Base-by-base conservation (phyloP, 495 filamentous ascomycete species). In the Penicillium silybi region DNA sequence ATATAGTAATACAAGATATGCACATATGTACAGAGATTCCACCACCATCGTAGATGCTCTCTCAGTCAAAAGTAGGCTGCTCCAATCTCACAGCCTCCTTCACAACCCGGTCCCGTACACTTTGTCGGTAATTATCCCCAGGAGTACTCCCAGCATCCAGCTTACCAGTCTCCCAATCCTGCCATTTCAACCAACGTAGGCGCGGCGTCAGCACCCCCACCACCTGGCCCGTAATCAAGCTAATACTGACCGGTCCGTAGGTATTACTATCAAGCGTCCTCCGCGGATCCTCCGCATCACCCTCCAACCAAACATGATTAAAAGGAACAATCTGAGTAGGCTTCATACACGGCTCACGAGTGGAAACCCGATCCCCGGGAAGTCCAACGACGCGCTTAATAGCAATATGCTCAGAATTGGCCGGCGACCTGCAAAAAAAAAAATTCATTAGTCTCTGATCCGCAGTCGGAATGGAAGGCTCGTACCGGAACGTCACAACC, bases 271-370 rank as follows among this genome's bases (percentile, higher is more conserved):
- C 88, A 46, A 81, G 63, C 54, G 80, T 83, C 53, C 78, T 70
- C 15, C 57, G 52, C 23, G 70, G 74, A 52, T 84, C 78, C 38
- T 69, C 65, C 15, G 76, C 79, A 63, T 90, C 88, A 0, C 88
- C 88, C 60, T 91, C 87, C 16, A 92, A 73, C 88, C 88, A 92
- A 32, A 91, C 73, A 72, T 91, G 86, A 5, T 86, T 86, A 35
- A 72, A 72, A 0, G 87, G 87, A 13, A 92, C 77, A 26, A 76
- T 72, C 53, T 82, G 80, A 7, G 68, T 73, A 2, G 66, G 50
- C 23, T 79, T 70, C 25, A 83, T 75, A 62, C 82, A 88, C 15
- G 85, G 85, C 35, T 75, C 71, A 46, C 79, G 73, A 3, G 85
- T 86, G 10, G 63, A 70, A 17, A 92, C 76, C 3, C 77, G 68